phyloP scores from a whole-genome alignment of 2,329 filamentous ascomycete genomes.

The Pyricularia pennisetigena region DNA sequence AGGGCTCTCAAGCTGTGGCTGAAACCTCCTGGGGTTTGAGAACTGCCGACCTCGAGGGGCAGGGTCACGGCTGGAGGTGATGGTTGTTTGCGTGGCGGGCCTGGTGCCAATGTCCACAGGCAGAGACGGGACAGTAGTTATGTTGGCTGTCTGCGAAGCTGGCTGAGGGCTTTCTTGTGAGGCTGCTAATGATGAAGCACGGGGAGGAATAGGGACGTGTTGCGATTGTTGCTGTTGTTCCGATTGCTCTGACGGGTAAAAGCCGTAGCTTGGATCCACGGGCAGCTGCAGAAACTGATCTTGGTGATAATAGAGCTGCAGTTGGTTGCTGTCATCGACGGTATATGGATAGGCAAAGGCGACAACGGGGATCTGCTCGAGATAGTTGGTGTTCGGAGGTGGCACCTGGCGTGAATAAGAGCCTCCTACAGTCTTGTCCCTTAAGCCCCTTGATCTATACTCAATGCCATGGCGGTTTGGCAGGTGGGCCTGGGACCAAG shows the following conservation, averaged over 20 bases:
- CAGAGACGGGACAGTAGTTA: not conserved
- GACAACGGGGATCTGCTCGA: constrained; percentile 16
- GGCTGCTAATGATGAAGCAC: constrained; percentile 11
- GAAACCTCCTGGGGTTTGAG: not conserved
- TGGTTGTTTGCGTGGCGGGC: not conserved
- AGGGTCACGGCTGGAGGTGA: not conserved
- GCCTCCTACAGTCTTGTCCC: constrained; percentile 23
- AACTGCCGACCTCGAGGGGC: not conserved
- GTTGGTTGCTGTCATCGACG: constrained; percentile 9
- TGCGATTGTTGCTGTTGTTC: constrained; percentile 9
- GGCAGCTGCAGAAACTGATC: constrained; percentile 4
- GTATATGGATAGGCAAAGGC: constrained; percentile 8
- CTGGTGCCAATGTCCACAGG: not conserved
- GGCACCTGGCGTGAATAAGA: constrained; percentile 35
- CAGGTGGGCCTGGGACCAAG: constrained; percentile 33
- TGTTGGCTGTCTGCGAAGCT: constrained; percentile 5
- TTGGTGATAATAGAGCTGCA: constrained; percentile 11
- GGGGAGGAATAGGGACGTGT: constrained; percentile 9
- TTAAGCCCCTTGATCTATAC: constrained; percentile 35
- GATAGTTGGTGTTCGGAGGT: constrained; percentile 33
- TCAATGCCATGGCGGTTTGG: constrained; percentile 34
- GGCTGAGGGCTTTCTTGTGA: constrained; percentile 5
- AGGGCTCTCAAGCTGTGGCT: constrained; percentile 9
- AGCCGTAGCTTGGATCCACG: not conserved
- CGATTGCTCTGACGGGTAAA: not conserved